Conservation (phyloP, 148 eudicot genomes). For the Rhododendron williamsianum region DNA sequence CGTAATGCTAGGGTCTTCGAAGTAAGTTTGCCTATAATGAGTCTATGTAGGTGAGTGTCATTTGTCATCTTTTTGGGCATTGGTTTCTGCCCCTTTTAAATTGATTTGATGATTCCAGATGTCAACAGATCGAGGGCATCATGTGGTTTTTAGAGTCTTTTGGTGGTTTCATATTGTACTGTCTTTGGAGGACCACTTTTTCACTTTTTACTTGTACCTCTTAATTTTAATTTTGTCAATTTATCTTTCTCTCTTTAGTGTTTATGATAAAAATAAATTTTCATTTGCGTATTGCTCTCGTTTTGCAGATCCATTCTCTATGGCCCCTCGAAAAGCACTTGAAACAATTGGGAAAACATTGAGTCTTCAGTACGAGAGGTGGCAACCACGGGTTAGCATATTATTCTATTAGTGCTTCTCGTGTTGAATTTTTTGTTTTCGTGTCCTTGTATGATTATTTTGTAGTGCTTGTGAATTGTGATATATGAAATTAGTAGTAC, state of each 20-base stretch:
- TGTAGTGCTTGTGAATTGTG: not conserved
- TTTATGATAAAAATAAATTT: not conserved
- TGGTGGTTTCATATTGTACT: not conserved
- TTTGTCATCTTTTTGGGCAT: not conserved
- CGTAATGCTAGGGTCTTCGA: not conserved
- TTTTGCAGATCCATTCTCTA: slow-evolving; percentile 80
- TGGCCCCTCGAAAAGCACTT: slow-evolving; percentile 92
- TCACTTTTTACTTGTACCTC: not conserved
- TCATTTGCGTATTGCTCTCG: not conserved
- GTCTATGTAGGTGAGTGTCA: not conserved
- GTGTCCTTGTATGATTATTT: not conserved
- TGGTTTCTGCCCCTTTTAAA: not conserved
- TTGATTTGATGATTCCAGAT: not conserved
- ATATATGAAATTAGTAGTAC: not conserved
- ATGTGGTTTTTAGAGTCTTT: not conserved
- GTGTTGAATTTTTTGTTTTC: not conserved
- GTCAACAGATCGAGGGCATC: not conserved
- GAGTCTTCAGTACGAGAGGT: slow-evolving; percentile 85
- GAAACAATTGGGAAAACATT: slow-evolving; percentile 88
- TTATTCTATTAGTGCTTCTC: not conserved
- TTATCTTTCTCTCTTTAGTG: not conserved
- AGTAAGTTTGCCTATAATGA: not conserved
- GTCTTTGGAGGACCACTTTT: not conserved
- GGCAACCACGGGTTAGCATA: slow-evolving; percentile 81
- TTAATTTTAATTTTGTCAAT: not conserved